Evolutionary conservation across 208 protist species (phyloP).

Genomic region (Trypanosoma lewisi): DNA sequence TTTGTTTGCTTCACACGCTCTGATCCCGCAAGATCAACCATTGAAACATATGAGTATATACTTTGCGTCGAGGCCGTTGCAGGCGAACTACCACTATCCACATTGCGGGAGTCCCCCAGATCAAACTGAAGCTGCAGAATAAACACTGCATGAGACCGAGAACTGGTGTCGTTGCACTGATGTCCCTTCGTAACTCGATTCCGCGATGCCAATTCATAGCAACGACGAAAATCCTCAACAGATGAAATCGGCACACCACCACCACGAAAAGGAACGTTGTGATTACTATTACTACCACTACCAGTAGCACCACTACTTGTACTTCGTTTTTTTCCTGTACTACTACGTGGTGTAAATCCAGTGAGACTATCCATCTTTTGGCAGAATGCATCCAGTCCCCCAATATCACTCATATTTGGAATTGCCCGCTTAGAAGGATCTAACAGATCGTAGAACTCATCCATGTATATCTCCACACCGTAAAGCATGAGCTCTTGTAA

Average conservation of each 20-base stretch:
- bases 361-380: conserved; percentile 47
- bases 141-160: conserved; percentile 87
- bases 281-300: background rate
- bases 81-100: conserved; percentile 10
- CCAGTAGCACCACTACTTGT: background rate
- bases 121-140: conserved; percentile 83
- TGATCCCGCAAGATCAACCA: conserved; percentile 97
- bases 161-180: conserved; percentile 72
- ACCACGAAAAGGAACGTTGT: conserved; percentile 20
- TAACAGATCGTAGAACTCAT: conserved; percentile 78
- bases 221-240: conserved; percentile 58
- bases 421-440: conserved; percentile 72
- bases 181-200: conserved; percentile 78
- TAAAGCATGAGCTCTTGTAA: conserved; percentile 76
- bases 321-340: background rate
- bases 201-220: conserved; percentile 59
- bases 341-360: conserved; percentile 11
- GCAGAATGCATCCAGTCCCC: conserved; percentile 67
- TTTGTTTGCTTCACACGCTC: conserved; percentile 93
- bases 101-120: conserved; percentile 13
- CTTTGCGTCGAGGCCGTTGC: conserved; percentile 18
- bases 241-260: conserved; percentile 66
- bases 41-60: conserved; percentile 74
- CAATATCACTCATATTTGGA: conserved; percentile 58
- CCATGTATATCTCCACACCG: conserved; percentile 86